Conservation (phyloP, 2,329 filamentous ascomycete species). For the Colletotrichum lupini region DNA sequence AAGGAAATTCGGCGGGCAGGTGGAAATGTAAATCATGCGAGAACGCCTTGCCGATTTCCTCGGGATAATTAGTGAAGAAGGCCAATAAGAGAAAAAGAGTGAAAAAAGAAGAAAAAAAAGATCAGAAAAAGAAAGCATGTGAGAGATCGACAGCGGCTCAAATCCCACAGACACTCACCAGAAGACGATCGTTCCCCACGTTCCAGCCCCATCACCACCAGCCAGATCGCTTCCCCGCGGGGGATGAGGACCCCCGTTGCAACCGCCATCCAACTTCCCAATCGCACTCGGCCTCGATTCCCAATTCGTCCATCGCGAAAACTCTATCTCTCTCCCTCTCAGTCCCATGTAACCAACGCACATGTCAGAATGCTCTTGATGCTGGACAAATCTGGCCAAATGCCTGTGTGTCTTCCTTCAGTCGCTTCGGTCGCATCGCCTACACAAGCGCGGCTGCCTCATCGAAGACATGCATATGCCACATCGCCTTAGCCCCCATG, state of each 20-base stretch:
- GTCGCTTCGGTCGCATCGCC: neutral
- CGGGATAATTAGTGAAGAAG: too few relatives aligned
- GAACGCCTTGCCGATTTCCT: neutral
- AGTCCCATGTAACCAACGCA: neutral
- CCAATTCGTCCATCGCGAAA: neutral
- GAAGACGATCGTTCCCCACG: constrained; percentile 9
- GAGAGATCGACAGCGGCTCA: constrained; percentile 33
- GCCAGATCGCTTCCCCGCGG: neutral
- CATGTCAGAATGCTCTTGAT: neutral
- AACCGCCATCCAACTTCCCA: neutral
- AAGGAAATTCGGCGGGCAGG: neutral
- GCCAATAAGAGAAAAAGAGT: too few relatives aligned
- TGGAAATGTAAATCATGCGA: neutral
- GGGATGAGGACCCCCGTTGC: too few relatives aligned
- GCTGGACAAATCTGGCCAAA: neutral
- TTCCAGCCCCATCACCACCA: constrained; percentile 16
- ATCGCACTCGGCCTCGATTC: neutral
- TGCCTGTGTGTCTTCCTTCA: neutral
- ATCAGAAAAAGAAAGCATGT: constrained; percentile 18
- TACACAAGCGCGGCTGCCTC: constrained; percentile 15
- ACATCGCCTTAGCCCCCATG: neutral
- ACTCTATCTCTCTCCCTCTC: neutral
- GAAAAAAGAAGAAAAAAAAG: neutral
- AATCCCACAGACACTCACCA: neutral
- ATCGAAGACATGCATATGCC: constrained; percentile 14